Conservation (phyloP, 306 rosid species). For the Corylus avellana region DNA sequence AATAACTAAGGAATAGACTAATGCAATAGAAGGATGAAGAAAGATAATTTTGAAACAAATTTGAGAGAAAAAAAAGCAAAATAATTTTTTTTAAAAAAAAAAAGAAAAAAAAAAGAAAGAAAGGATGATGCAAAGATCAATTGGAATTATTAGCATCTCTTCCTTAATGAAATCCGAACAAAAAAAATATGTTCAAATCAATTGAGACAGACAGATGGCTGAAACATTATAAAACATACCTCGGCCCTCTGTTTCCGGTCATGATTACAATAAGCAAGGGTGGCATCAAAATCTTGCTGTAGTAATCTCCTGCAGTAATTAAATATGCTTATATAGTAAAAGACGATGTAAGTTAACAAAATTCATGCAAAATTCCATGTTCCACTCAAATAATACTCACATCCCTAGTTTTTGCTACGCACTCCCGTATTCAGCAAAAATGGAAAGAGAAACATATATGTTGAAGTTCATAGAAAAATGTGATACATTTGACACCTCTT, state of each 20-base stretch:
- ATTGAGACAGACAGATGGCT: neutral
- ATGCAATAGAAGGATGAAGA: neutral
- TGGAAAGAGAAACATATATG: neutral
- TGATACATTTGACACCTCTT: neutral
- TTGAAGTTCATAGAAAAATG: neutral
- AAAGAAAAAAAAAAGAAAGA: too few relatives aligned
- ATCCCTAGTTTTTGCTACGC: neutral
- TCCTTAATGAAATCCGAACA: neutral
- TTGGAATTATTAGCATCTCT: neutral
- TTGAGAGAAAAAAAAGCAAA: neutral
- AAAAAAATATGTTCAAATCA: neutral
- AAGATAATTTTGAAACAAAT: neutral
- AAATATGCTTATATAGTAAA: slow-evolving; percentile 3
- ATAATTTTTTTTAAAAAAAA: neutral
- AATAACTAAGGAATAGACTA: neutral
- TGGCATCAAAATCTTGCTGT: slow-evolving; percentile 96
- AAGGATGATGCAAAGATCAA: neutral
- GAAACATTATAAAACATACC: slow-evolving; percentile 43
- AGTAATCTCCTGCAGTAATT: slow-evolving; percentile 79
- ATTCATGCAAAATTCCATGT: neutral
- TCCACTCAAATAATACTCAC: neutral
- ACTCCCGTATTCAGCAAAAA: neutral
- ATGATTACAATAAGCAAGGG: slow-evolving; percentile 80
- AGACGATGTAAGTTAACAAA: slow-evolving; percentile 6
- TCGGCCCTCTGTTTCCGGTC: slow-evolving; percentile 94